Evolutionary conservation across 352 stramenopile genomes (phyloP).

Genomic region (Globisporangium radiosum): DNA sequence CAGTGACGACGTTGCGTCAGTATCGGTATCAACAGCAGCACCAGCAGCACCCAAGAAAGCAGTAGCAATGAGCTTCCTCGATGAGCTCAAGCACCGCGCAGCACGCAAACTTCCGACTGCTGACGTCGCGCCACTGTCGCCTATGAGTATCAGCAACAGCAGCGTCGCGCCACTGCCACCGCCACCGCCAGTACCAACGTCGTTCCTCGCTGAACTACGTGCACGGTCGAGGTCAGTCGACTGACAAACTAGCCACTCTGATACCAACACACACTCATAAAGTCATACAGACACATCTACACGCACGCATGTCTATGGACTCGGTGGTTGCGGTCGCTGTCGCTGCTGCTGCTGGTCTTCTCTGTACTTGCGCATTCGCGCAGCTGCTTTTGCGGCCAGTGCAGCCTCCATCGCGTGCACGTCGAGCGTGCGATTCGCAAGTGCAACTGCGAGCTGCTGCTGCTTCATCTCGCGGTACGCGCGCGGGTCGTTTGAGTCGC

Average conservation of each 20-base stretch:
- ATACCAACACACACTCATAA: too few relatives aligned
- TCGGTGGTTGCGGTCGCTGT: background rate
- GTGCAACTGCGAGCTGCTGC: slow-evolving; percentile 27
- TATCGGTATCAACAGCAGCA: background rate
- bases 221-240: slow-evolving; percentile 4
- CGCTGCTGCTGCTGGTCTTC: slow-evolving; percentile 9
- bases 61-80: slow-evolving; percentile 28
- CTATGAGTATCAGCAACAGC: background rate
- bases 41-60: background rate
- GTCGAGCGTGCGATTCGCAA: slow-evolving; percentile 38
- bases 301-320: too few relatives aligned
- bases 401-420: slow-evolving; percentile 39
- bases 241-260: too few relatives aligned
- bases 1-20: slow-evolving; percentile 7
- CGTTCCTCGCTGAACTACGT: slow-evolving; percentile 11
- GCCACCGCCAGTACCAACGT: slow-evolving; percentile 4
- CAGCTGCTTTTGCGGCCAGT: slow-evolving; percentile 54
- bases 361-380: slow-evolving; percentile 32
- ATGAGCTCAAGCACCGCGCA: slow-evolving; percentile 36
- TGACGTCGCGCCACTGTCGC: background rate
- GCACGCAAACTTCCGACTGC: background rate
- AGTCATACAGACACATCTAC: too few relatives aligned
- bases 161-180: background rate
- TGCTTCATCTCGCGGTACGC: slow-evolving; percentile 34
- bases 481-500: too few relatives aligned